phyloP scores from a whole-genome alignment of 2,329 filamentous ascomycete species.

The Epichloe gansuensis region DNA sequence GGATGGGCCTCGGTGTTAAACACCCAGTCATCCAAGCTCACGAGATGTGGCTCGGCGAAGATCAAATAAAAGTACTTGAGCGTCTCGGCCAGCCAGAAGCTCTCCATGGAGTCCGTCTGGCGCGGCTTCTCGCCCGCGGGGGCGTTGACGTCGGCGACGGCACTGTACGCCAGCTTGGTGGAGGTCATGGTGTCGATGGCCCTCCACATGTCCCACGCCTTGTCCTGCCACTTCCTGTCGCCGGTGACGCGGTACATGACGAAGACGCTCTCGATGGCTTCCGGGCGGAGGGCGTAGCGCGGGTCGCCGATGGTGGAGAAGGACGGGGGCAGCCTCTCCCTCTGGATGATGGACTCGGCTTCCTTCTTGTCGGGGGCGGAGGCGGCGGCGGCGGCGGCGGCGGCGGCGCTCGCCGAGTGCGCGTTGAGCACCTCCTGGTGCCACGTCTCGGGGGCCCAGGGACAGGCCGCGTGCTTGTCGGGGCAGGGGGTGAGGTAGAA shows the following conservation, averaged over 20 bases:
- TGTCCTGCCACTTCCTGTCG: constrained; percentile 28
- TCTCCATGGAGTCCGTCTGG: constrained; percentile 50
- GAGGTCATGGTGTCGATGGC: constrained; percentile 33
- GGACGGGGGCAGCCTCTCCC: constrained; percentile 34
- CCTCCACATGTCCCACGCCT: constrained; percentile 41
- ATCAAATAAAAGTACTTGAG: constrained; percentile 65
- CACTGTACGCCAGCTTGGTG: constrained; percentile 35
- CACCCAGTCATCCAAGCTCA: constrained; percentile 58
- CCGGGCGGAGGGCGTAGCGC: constrained; percentile 38
- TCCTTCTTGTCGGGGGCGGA: background rate
- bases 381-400: no score
- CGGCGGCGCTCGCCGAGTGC: constrained; percentile 2
- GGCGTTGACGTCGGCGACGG: constrained; percentile 28
- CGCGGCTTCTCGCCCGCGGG: constrained; percentile 16
- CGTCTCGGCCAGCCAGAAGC: constrained; percentile 61
- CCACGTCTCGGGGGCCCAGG: constrained; percentile 25
- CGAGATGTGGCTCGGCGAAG: constrained; percentile 48
- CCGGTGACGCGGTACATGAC: constrained; percentile 40
- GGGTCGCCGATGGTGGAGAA: constrained; percentile 46
- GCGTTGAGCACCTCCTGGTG: constrained; percentile 17
- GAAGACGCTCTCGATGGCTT: constrained; percentile 42
- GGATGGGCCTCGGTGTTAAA: constrained; percentile 44
- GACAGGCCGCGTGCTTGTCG: constrained; percentile 9
- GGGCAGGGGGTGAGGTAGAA: constrained; percentile 30
- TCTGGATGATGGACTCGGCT: constrained; percentile 14